These are phyloP conservation scores for Calycina marina DNA, from an alignment of 2,329 filamentous ascomycete species.

Conservation along the genomic window DNA sequence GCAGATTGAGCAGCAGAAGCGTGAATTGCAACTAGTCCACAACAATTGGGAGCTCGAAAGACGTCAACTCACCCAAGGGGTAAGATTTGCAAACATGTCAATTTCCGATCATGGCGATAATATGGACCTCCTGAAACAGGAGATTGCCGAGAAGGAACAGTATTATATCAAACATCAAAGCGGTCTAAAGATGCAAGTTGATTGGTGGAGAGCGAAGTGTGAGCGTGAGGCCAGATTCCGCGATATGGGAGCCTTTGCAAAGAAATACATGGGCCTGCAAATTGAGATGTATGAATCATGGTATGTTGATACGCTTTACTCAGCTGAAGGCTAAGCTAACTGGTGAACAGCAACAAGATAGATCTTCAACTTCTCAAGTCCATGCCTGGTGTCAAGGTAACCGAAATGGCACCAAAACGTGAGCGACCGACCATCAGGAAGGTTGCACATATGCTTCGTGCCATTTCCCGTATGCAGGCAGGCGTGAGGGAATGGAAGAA, in stretches of 20 bases:
- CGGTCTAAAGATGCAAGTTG: constrained; percentile 77
- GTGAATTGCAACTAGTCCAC: constrained; percentile 25
- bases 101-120: constrained; percentile 25
- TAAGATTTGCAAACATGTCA: constrained; percentile 26
- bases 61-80: constrained; percentile 25
- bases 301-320: constrained; percentile 56
- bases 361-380: constrained; percentile 74
- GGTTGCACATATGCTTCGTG: constrained; percentile 33
- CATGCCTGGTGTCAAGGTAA: constrained; percentile 47
- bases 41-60: constrained; percentile 32
- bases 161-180: constrained; percentile 62
- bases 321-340: too few relatives aligned
- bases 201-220: constrained; percentile 74
- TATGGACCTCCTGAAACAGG: constrained; percentile 23
- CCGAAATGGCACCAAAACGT: constrained; percentile 7
- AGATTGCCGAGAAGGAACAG: constrained; percentile 33
- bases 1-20: constrained; percentile 21
- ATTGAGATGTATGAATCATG: constrained; percentile 78
- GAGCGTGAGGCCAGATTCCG: constrained; percentile 69
- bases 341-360: constrained; percentile 73
- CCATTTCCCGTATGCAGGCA: constrained; percentile 34
- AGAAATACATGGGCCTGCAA: constrained; percentile 66
- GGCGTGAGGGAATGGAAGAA: constrained; percentile 33
- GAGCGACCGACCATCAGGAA: constrained; percentile 26
- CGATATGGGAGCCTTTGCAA: constrained; percentile 69